Evolutionary conservation across 2,329 filamentous ascomycete genomes (phyloP), one percentile per base, ranked within the genome.

Genomic region (Zymoseptoria ardabiliae): DNA sequence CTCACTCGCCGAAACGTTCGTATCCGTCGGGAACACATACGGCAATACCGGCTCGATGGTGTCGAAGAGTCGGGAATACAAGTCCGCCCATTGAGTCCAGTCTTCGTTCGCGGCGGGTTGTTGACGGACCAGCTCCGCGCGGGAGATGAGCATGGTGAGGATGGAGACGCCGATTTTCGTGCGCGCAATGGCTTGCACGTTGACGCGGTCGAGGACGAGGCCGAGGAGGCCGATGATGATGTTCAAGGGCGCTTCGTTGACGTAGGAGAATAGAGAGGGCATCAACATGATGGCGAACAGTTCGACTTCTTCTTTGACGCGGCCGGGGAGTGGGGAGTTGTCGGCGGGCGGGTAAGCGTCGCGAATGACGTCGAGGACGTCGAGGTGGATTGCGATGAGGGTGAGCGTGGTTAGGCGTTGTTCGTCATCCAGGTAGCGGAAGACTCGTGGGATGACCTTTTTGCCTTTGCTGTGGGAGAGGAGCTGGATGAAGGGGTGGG

Each of bases 391-490:
- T 60, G 96, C 85, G 66, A 99, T 93, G 83, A 99, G 93, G 4
- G 94, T 99, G 63, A 99, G 81, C 63, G 97, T 91, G 0, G 92
- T 97, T 21, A 94, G 92, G 54, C 93, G 90, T 75, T 97, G 92
- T 71, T 97, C 89, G 63, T 92, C 89, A 64, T 89, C 89, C 56
- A 97, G 89, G 70, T 97, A 91, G 50, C 91, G 88, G 83, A 97
- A 97, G 56, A 97, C 89, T 58, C 94, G 90, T 54, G 91, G 91
- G 61, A 99, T 91, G 1, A 90, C 90, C 78, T 94, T 96, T 79
- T 97, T 97, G 70, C 94, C 94, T 79, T 99, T 99, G 66, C 87
- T 85, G 70, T 94, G 95, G 4, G 92, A 96, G 53, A 99, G 79
- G 73, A 99, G 93, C 53, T 92, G 90, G 67, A 99, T 97, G 76